Percentiles rank a stretch among this genome's conserved stretches.
These are phyloP conservation scores for Styphnolobium japonicum DNA, from an alignment of 306 rosid species.

Conservation along the genomic window DNA sequence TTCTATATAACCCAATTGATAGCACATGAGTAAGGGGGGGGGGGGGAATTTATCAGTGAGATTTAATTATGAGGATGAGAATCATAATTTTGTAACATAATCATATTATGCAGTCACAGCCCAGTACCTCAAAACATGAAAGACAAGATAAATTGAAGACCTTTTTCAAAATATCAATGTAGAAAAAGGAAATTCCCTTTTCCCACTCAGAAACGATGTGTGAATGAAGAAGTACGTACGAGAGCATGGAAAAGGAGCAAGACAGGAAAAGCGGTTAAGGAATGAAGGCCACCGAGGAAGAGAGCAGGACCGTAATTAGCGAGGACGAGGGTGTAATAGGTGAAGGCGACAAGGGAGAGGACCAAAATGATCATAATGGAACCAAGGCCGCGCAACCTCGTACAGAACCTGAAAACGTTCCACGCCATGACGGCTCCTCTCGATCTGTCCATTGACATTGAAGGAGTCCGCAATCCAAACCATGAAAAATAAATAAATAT, in stretches of 20 bases:
- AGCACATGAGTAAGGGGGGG: not conserved
- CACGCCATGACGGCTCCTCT: slow-evolving; percentile 47
- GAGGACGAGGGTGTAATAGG: slow-evolving; percentile 63
- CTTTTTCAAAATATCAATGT: not conserved
- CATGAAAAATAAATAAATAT: no score
- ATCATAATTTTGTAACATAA: no score
- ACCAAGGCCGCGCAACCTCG: slow-evolving; percentile 58
- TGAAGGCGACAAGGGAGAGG: slow-evolving; percentile 48
- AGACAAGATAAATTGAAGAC: not conserved
- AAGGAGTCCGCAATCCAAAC: not conserved
- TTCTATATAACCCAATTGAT: not conserved
- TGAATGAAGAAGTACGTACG: no score
- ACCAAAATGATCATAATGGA: slow-evolving; percentile 63
- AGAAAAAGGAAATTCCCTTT: not conserved
- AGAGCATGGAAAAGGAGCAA: slow-evolving; percentile 60
- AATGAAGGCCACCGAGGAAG: slow-evolving; percentile 41
- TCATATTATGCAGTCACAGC: not conserved
- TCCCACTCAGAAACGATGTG: no score
- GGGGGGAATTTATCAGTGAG: no score
- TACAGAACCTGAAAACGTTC: slow-evolving; percentile 64
- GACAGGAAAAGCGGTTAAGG: slow-evolving; percentile 37
- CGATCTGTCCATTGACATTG: not conserved
- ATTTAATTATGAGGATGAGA: no score
- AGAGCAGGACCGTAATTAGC: slow-evolving; percentile 59
- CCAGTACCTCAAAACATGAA: not conserved